Conservation (phyloP, 2,329 filamentous ascomycete species). For the Trichoderma polysporum region DNA sequence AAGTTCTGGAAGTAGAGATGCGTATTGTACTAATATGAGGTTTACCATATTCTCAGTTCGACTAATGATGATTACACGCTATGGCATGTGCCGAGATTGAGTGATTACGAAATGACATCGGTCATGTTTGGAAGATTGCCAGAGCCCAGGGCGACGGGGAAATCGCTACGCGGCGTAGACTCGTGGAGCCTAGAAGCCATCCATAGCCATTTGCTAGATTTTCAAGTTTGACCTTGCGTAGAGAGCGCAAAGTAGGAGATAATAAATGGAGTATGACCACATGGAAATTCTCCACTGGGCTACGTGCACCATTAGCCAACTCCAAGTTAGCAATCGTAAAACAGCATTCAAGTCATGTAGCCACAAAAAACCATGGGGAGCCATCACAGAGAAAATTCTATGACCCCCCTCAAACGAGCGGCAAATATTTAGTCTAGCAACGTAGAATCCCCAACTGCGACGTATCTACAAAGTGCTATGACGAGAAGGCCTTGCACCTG, state of each 20-base stretch:
- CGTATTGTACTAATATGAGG: no score
- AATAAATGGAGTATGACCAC: background rate
- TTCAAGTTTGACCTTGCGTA: background rate
- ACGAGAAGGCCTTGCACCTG: constrained; percentile 23
- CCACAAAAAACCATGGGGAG: constrained; percentile 46
- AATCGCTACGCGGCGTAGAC: no score
- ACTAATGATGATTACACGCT: no score
- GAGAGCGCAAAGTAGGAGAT: background rate
- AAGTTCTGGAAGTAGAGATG: no score
- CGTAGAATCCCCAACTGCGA: constrained; percentile 22
- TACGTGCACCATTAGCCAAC: background rate
- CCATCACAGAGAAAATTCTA: constrained; percentile 38
- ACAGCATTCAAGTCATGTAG: constrained; percentile 38
- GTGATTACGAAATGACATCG: no score
- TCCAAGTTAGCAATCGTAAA: background rate
- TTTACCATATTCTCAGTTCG: no score
- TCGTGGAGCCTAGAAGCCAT: no score
- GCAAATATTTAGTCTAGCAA: constrained; percentile 40
- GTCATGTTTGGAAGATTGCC: no score
- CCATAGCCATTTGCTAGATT: no score
- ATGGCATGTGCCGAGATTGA: no score
- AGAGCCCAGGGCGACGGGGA: no score
- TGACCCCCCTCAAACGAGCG: constrained; percentile 48
- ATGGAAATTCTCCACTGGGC: background rate
- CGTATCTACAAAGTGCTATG: constrained; percentile 27